Percentiles rank a stretch among this genome's conserved stretches.
phyloP scores from a whole-genome alignment of 2,329 filamentous ascomycete species.

The Ophiocordyceps camponoti-floridani region DNA sequence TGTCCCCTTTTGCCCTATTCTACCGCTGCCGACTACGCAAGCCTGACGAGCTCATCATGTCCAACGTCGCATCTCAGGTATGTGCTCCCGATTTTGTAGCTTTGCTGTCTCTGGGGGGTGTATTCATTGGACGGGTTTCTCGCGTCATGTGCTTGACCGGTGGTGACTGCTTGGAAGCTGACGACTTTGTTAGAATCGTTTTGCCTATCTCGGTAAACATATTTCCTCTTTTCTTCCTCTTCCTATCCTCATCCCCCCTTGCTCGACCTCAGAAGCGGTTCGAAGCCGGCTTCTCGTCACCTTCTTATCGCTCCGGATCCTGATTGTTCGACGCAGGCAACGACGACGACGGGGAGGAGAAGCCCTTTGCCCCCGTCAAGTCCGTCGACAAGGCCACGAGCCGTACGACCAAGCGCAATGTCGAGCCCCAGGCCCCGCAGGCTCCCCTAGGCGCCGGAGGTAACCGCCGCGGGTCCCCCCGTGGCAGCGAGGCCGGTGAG shows the following conservation, averaged over 20 bases:
- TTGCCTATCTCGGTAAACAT: conserved; percentile 86
- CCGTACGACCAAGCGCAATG: conserved; percentile 72
- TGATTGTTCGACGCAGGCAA: conserved; percentile 25
- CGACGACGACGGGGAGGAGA: conserved; percentile 42
- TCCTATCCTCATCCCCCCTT: conserved; percentile 1
- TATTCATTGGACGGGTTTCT: too few relatives aligned
- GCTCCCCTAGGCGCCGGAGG: conserved; percentile 33
- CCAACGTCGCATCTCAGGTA: conserved; percentile 40
- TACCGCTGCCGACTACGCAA: conserved; percentile 7
- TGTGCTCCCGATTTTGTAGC: conserved; percentile 5
- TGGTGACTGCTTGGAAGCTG: too few relatives aligned
- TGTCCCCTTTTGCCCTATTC: not conserved
- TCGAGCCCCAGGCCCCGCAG: conserved; percentile 51
- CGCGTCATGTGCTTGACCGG: too few relatives aligned
- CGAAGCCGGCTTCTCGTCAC: not conserved
- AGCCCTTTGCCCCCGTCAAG: conserved; percentile 71
- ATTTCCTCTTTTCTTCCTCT: conserved; percentile 4
- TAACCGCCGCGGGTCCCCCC: conserved; percentile 37
- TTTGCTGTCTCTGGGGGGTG: too few relatives aligned
- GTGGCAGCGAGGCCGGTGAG: conserved; percentile 79
- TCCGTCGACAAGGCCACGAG: conserved; percentile 69
- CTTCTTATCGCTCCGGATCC: too few relatives aligned
- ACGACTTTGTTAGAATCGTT: conserved; percentile 58
- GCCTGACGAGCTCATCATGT: too few relatives aligned
- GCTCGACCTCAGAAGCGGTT: too few relatives aligned